phyloP scores from a whole-genome alignment of 371 early-diverging fungal species.

The Zopfochytrium polystomum region DNA sequence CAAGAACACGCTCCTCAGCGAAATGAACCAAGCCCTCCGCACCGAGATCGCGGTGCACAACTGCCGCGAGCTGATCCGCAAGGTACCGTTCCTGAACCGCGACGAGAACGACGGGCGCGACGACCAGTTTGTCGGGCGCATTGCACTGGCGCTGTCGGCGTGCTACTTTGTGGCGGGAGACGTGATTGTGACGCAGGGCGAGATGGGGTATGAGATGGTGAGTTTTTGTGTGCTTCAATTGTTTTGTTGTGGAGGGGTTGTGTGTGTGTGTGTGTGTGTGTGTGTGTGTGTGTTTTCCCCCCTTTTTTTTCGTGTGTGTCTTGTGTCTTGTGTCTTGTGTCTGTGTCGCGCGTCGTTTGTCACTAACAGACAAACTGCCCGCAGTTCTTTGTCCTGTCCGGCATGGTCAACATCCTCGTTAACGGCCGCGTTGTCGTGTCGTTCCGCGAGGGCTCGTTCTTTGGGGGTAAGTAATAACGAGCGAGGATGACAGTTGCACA shows the following conservation, averaged over 20 bases:
- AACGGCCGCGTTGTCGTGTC: slow-evolving; percentile 24
- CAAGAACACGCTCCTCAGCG: slow-evolving; percentile 24
- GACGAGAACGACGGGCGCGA: slow-evolving; percentile 37
- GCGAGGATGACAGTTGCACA: no score
- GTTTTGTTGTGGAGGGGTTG: no score
- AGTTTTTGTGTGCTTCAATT: no score
- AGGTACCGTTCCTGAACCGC: slow-evolving; percentile 38
- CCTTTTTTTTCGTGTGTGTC: no score
- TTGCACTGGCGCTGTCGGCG: slow-evolving; percentile 33
- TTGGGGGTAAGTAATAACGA: no score
- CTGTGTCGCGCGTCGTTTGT: no score
- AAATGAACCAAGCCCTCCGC: slow-evolving; percentile 27
- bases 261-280: no score
- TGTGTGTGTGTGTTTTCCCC: no score
- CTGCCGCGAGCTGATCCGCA: slow-evolving; percentile 31
- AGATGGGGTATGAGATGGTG: no score
- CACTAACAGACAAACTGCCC: slow-evolving; percentile 36
- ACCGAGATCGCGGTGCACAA: slow-evolving; percentile 39
- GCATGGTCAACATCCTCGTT: slow-evolving; percentile 25
- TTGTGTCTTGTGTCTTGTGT: no score
- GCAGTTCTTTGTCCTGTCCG: slow-evolving; percentile 37
- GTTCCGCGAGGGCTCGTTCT: slow-evolving; percentile 32
- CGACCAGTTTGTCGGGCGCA: slow-evolving; percentile 30
- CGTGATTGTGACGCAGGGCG: slow-evolving; percentile 31
- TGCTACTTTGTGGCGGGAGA: slow-evolving; percentile 38